Conservation (phyloP, 345 rosid genomes). For the Populus alba region DNA sequence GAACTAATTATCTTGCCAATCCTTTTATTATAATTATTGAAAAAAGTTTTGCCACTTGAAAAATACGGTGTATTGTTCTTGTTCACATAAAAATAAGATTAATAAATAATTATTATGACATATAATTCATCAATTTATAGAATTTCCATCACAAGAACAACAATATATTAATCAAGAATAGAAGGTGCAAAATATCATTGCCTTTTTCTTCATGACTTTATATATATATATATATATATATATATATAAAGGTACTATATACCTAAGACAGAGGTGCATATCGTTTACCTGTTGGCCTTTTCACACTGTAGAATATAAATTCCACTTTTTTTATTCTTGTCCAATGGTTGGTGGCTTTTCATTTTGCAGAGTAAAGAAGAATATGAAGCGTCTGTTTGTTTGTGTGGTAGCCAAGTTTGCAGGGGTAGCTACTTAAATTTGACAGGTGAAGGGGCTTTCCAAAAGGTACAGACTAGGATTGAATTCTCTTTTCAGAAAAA, state of each 20-base stretch:
- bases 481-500: background rate
- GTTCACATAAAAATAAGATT: too few species aligned
- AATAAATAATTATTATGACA: too few species aligned
- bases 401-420: conserved; percentile 99
- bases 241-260: too few species aligned
- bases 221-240: too few species aligned
- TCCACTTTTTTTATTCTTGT: background rate
- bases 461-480: conserved; percentile 52
- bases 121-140: too few species aligned
- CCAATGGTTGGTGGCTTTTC: conserved; percentile 23
- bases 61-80: too few species aligned
- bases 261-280: conserved; percentile 50
- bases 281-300: conserved; percentile 16
- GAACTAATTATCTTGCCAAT: background rate
- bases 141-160: too few species aligned
- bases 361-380: conserved; percentile 93
- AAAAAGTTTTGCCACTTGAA: too few species aligned
- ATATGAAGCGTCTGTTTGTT: conserved; percentile 98
- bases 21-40: background rate
- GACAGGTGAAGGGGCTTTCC: conserved; percentile 98
- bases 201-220: too few species aligned
- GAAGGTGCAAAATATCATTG: too few species aligned
- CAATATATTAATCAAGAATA: too few species aligned
- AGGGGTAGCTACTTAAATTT: conserved; percentile 99
- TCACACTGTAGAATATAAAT: background rate